phyloP scores from a whole-genome alignment of 805 yeast genomes.

The Candida anglica region DNA sequence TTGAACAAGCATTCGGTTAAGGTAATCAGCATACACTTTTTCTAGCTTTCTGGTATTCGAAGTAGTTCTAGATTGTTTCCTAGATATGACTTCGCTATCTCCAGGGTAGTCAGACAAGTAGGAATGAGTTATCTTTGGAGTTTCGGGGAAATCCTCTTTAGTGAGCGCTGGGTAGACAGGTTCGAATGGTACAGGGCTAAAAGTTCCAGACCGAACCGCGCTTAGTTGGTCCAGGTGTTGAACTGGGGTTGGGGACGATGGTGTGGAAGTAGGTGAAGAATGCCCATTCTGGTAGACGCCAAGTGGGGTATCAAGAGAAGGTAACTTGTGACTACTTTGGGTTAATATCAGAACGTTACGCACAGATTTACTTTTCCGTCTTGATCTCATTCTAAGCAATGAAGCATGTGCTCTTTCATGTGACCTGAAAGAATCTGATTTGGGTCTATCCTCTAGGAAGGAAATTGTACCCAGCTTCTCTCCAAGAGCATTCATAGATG shows the following conservation, averaged over 20 bases:
- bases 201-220: not conserved
- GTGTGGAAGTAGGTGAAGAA: not conserved
- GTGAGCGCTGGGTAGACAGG: not conserved
- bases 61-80: too few species aligned
- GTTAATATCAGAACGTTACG: constrained; percentile 24
- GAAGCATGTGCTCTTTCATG: constrained; percentile 66
- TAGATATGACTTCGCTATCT: not conserved
- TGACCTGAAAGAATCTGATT: constrained; percentile 35
- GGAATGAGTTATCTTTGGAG: too few species aligned
- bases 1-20: constrained; percentile 53
- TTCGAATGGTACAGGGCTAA: not conserved
- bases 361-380: constrained; percentile 48
- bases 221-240: not conserved
- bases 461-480: constrained; percentile 6
- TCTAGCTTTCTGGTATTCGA: constrained; percentile 6
- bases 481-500: not conserved
- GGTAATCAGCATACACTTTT: constrained; percentile 33
- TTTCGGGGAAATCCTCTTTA: not conserved
- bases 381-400: constrained; percentile 52
- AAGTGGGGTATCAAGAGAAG: constrained; percentile 7
- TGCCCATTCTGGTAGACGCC: not conserved
- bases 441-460: constrained; percentile 24
- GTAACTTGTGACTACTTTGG: constrained; percentile 16
- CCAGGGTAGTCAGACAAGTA: not conserved
- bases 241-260: constrained; percentile 2